Percentiles rank a stretch among this genome's conserved stretches.
These are phyloP conservation scores for Bolboschoenus planiculmis DNA, from an alignment of 176 grass and related monocot genomes.

Conservation along the genomic window DNA sequence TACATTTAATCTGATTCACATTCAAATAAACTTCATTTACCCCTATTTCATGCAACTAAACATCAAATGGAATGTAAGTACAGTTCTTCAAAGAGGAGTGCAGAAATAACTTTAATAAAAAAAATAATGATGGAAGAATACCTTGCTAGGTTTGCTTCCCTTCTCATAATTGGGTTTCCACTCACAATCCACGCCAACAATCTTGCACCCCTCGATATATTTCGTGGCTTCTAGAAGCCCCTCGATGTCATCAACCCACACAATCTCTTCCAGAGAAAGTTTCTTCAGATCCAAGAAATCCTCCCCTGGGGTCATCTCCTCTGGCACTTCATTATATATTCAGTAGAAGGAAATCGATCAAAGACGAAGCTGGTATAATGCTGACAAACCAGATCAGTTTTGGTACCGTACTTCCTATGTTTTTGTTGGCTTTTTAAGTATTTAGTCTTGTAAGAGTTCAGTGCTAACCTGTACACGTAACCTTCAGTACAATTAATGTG, in stretches of 20 bases:
- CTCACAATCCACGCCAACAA: conserved; percentile 84
- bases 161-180: conserved; percentile 97
- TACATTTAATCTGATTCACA: conserved; percentile 4
- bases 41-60: neutral
- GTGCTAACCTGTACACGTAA: neutral
- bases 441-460: neutral
- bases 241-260: conserved; percentile 80
- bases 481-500: neutral
- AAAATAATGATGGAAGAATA: conserved; percentile 17
- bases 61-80: neutral
- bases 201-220: conserved; percentile 80
- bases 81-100: conserved; percentile 5
- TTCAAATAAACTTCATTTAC: neutral
- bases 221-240: conserved; percentile 53
- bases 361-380: neutral
- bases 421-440: neutral
- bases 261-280: conserved; percentile 62
- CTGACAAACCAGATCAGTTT: neutral
- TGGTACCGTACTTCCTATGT: neutral
- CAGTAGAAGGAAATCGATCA: conserved; percentile 7
- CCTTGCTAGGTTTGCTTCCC: conserved; percentile 75
- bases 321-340: conserved; percentile 36
- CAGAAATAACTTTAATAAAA: neutral
- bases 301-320: conserved; percentile 38
- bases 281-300: conserved; percentile 75